These are phyloP conservation scores for Colletotrichum tanaceti DNA, from an alignment of 2,329 filamentous ascomycete genomes.

Conservation along the genomic window DNA sequence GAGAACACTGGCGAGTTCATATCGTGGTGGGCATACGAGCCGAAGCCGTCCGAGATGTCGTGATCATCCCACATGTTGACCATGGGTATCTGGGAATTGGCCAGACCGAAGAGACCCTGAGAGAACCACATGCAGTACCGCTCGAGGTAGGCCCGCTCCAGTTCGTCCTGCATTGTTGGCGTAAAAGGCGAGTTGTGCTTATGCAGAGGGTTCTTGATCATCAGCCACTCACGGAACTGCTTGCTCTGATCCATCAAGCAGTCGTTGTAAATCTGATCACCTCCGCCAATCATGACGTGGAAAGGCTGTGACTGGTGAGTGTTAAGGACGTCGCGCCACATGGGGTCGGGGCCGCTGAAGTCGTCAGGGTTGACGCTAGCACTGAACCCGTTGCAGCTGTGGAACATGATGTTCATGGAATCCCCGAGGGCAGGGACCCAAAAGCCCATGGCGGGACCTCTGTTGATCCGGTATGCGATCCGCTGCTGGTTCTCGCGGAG, in stretches of 20 bases:
- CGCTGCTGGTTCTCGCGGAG: constrained; percentile 81
- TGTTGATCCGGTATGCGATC: constrained; percentile 95
- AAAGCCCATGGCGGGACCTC: constrained; percentile 87
- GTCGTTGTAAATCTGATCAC: constrained; percentile 98
- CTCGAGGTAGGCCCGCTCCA: constrained; percentile 89
- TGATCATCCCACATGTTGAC: constrained; percentile 98
- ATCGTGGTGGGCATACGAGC: constrained; percentile 90
- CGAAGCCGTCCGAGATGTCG: constrained; percentile 90
- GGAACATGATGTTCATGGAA: constrained; percentile 98
- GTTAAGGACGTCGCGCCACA: constrained; percentile 97
- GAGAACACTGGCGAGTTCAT: constrained; percentile 92
- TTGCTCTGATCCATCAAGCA: constrained; percentile 78
- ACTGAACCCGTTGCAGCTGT: constrained; percentile 97
- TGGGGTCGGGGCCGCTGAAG: constrained; percentile 91
- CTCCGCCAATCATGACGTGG: constrained; percentile 97
- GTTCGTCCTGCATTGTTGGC: constrained; percentile 83
- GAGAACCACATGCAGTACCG: constrained; percentile 96
- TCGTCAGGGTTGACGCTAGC: constrained; percentile 79
- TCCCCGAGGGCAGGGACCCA: constrained; percentile 90
- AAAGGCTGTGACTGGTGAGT: constrained; percentile 91
- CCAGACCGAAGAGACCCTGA: constrained; percentile 92
- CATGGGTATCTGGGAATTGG: constrained; percentile 95
- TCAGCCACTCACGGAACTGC: constrained; percentile 86
- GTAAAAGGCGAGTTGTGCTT: constrained; percentile 86
- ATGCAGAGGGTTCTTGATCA: constrained; percentile 80